These are phyloP conservation scores for Colletotrichum salicis DNA, from an alignment of 2,329 filamentous ascomycete species.

Conservation along the genomic window DNA sequence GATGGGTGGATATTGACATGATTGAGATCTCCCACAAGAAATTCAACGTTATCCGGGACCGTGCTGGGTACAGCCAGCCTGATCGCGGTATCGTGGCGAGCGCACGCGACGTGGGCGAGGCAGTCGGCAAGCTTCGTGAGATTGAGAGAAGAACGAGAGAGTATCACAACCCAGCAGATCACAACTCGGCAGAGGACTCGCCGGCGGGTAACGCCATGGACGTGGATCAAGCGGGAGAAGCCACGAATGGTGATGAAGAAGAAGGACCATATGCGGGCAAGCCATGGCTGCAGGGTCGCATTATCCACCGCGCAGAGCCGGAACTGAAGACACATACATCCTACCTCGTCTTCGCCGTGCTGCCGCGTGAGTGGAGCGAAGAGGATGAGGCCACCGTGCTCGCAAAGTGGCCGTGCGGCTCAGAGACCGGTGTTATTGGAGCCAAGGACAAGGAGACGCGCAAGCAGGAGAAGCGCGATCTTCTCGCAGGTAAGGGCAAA, in stretches of 20 bases:
- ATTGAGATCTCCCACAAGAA: conserved; percentile 85
- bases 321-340: conserved; percentile 97
- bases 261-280: conserved; percentile 51
- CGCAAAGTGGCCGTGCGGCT: conserved; percentile 71
- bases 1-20: conserved; percentile 94
- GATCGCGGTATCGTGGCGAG: conserved; percentile 78
- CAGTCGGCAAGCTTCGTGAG: conserved; percentile 76
- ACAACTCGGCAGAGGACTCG: conserved; percentile 43
- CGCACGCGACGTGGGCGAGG: conserved; percentile 81
- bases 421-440: conserved; percentile 63
- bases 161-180: conserved; percentile 61
- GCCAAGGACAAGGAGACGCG: conserved; percentile 64
- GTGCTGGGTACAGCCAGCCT: conserved; percentile 74
- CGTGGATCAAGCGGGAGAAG: conserved; percentile 45
- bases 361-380: conserved; percentile 87
- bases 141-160: conserved; percentile 77
- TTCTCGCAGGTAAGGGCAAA: conserved; percentile 54
- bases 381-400: conserved; percentile 80
- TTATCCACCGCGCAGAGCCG: conserved; percentile 83
- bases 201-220: conserved; percentile 54
- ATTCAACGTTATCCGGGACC: conserved; percentile 84
- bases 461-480: conserved; percentile 67
- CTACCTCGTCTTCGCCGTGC: conserved; percentile 92
- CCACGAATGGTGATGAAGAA: conserved; percentile 39
- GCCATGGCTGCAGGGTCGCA: conserved; percentile 77